Base-by-base conservation (phyloP, 257 asterid species). In the Rehmannia glutinosa region DNA sequence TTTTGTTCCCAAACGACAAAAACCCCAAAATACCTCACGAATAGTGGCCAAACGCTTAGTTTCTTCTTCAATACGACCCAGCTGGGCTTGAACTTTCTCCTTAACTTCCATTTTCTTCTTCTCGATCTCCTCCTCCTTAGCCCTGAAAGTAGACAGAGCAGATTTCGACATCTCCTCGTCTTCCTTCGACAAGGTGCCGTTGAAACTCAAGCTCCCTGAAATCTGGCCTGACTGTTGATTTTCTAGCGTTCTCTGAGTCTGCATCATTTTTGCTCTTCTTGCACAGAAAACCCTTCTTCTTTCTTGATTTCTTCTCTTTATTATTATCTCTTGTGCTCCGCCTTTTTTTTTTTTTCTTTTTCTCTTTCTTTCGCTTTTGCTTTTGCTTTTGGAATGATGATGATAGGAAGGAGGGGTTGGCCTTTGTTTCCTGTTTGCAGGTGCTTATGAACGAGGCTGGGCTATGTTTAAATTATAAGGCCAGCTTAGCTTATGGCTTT, bases 71-170 rank as follows among this genome's bases (percentile, higher is more conserved):
- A 94, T 91, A 20, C 99, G 96, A 33, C 97, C 99, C 32, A 94
- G 76, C 86, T 94, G 99, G 0, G 90, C 93, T 63, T 83, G 92
- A 35, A 94, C 97, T 70, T 72, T 94, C 79, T 94, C 97, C 83
- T 65, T 87, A 9, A 94, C 97, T 64, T 94, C 99, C 72, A 89
- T 47, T 72, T 88, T 91, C 90, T 78, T 94, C 87, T 87, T 94
- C 89, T 94, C 99, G 67, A 94, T 94, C 80, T 94, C 99, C 69
- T 94, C 99, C 64, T 94, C 99, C 63, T 91, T 94, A 23, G 97
- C 99, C 74, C 85, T 85, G 69, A 94, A 94, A 59, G 94, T 83
- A 6, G 91, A 78, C 25, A 94, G 95, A 0, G 97, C 99, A 46
- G 99, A 91, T 70, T 78, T 91, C 0, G 99, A 83, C 88, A 87